Conservation (phyloP, 2,329 filamentous ascomycete species). For the Fusarium sp. region DNA sequence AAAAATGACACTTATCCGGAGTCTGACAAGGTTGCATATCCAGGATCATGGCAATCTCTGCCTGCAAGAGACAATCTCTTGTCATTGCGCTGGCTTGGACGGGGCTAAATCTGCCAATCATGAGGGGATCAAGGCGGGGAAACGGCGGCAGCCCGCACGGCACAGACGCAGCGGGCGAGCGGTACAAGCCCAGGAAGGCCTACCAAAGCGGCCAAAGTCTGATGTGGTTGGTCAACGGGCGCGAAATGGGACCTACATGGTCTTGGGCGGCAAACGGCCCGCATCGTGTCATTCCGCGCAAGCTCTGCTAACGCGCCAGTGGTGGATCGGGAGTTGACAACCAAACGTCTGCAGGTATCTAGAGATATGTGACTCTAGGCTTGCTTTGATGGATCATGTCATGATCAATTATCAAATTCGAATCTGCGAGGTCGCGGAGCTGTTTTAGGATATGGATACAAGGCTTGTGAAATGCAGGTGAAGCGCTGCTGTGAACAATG, state of each 20-base stretch:
- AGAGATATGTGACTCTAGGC: constrained; percentile 12
- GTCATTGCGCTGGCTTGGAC: constrained; percentile 32
- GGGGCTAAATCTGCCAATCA: constrained; percentile 47
- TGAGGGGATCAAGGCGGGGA: constrained; percentile 24
- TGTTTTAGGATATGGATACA: constrained; percentile 24
- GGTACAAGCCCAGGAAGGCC: constrained; percentile 18
- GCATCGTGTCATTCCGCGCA: constrained; percentile 41
- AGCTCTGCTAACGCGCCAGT: constrained; percentile 24
- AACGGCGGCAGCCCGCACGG: constrained; percentile 41
- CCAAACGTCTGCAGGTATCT: constrained; percentile 13
- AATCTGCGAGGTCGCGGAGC: constrained; percentile 24
- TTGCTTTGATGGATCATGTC: constrained; percentile 25
- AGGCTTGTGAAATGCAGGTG: constrained; percentile 20
- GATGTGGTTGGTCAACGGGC: constrained; percentile 41
- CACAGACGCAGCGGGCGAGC: constrained; percentile 37
- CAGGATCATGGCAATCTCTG: constrained; percentile 36
- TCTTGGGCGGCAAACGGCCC: constrained; percentile 41
- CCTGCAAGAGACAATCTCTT: constrained; percentile 42
- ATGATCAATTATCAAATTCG: constrained; percentile 36
- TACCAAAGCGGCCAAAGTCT: constrained; percentile 27
- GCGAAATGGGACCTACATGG: constrained; percentile 33
- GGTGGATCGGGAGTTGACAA: constrained; percentile 15
- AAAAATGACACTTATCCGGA: constrained; percentile 19
- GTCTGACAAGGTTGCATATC: constrained; percentile 28
- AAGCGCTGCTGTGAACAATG: constrained; percentile 32